Conservation (phyloP, 2,329 filamentous ascomycete genomes). For the Capronia epimyces region DNA sequence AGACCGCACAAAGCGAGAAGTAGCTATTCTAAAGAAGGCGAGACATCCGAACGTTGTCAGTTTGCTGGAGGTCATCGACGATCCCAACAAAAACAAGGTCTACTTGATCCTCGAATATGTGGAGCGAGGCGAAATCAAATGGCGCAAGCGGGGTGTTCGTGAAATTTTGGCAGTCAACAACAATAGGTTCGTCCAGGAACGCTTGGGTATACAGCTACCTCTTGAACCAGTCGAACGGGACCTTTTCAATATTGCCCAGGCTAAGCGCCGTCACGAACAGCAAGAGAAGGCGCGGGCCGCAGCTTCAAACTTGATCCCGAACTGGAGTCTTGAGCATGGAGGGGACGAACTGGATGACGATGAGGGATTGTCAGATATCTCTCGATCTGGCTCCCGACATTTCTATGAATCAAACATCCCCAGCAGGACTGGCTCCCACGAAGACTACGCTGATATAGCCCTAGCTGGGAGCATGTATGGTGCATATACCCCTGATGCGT, state of each 20-base stretch:
- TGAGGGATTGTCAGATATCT: slow-evolving; percentile 33
- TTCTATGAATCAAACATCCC: slow-evolving; percentile 18
- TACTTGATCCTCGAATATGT: slow-evolving; percentile 97
- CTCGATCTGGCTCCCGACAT: slow-evolving; percentile 30
- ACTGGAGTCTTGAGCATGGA: slow-evolving; percentile 82
- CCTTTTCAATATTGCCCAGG: slow-evolving; percentile 45
- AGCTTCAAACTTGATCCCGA: slow-evolving; percentile 52
- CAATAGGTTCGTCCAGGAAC: slow-evolving; percentile 65
- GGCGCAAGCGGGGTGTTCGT: slow-evolving; percentile 81
- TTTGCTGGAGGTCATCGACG: slow-evolving; percentile 93
- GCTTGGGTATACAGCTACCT: slow-evolving; percentile 73
- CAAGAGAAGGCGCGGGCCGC: slow-evolving; percentile 54
- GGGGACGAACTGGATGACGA: slow-evolving; percentile 53
- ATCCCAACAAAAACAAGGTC: slow-evolving; percentile 92
- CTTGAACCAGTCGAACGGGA: slow-evolving; percentile 42
- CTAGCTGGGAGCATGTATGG: slow-evolving; percentile 76
- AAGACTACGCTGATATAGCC: slow-evolving; percentile 35
- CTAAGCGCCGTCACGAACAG: slow-evolving; percentile 56
- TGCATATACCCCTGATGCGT: slow-evolving; percentile 55
- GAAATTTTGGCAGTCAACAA: slow-evolving; percentile 81
- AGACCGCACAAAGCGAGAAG: slow-evolving; percentile 81
- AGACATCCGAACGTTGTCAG: slow-evolving; percentile 96
- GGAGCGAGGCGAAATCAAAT: slow-evolving; percentile 86
- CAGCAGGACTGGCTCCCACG: slow-evolving; percentile 17
- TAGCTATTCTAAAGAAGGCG: slow-evolving; percentile 97